A percentile compares a stretch with the other conserved stretches of the same genome.
Conservation (phyloP, 140 eudicot genomes). For the Stevia rebaudiana region DNA sequence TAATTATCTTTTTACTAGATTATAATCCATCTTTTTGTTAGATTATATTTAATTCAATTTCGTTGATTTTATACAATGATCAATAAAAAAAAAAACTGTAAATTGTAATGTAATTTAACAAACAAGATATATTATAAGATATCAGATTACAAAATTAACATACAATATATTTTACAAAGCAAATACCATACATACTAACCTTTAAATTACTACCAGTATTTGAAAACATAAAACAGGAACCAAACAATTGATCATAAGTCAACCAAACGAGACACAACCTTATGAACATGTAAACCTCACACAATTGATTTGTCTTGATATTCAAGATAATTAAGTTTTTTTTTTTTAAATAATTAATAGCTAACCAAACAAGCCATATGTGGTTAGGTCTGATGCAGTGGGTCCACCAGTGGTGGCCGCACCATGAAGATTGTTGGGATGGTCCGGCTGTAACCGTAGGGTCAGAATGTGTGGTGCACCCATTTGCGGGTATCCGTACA, state of each 20-base stretch:
- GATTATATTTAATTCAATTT: too few relatives aligned
- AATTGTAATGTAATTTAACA: too few relatives aligned
- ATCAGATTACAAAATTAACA: neutral
- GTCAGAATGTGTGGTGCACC: slow-evolving; percentile 39
- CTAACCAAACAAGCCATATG: slow-evolving; percentile 67
- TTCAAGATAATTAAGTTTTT: neutral
- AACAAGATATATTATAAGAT: too few relatives aligned
- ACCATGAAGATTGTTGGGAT: slow-evolving; percentile 38
- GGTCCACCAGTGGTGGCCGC: slow-evolving; percentile 15
- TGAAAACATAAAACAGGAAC: neutral
- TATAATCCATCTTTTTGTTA: too few relatives aligned
- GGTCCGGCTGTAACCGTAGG: slow-evolving; percentile 55
- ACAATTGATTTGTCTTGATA: slow-evolving; percentile 4
- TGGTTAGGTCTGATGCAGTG: slow-evolving; percentile 72
- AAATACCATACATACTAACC: slow-evolving; percentile 10
- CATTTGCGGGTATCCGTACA: slow-evolving; percentile 42
- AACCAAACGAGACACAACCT: slow-evolving; percentile 21
- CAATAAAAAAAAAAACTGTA: too few relatives aligned
- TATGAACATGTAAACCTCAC: slow-evolving; percentile 12
- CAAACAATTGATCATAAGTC: slow-evolving; percentile 25
- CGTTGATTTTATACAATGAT: too few relatives aligned
- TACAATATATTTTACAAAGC: slow-evolving; percentile 10
- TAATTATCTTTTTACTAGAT: too few relatives aligned
- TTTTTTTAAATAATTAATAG: slow-evolving; percentile 10
- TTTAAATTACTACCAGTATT: neutral